Conservation (phyloP, 306 rosid genomes). For the Cucumis melo region DNA sequence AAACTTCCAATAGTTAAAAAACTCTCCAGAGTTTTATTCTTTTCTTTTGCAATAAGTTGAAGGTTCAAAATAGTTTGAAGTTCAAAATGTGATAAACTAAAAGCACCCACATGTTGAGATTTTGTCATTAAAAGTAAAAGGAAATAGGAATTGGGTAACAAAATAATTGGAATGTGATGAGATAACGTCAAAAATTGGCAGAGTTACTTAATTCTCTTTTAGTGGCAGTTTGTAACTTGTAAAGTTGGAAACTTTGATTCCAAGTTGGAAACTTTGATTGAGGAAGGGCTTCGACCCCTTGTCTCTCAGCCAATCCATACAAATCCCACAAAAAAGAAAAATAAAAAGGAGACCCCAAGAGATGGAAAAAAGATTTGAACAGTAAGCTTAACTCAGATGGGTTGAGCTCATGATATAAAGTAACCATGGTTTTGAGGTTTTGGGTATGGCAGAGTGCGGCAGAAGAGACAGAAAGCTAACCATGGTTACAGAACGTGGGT, state of each 20-base stretch:
- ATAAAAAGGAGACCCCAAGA: background rate
- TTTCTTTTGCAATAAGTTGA: no score
- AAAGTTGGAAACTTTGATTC: background rate
- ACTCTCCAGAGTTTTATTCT: no score
- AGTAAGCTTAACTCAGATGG: background rate
- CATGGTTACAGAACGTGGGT: slow-evolving; percentile 31
- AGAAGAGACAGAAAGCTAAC: slow-evolving; percentile 23
- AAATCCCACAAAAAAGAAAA: background rate
- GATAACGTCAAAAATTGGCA: background rate
- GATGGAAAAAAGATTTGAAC: background rate
- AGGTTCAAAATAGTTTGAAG: no score
- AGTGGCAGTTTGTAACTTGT: slow-evolving; percentile 1
- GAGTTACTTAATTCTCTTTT: background rate
- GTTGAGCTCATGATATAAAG: slow-evolving; percentile 16
- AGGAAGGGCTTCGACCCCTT: background rate
- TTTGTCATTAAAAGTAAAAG: background rate
- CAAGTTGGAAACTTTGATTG: background rate
- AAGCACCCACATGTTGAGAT: background rate
- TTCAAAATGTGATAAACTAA: background rate
- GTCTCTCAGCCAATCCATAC: background rate
- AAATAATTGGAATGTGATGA: background rate
- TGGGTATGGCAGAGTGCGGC: slow-evolving; percentile 5
- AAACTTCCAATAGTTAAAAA: no score
- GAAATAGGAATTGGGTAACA: background rate
- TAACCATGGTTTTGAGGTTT: slow-evolving; percentile 35